Evolutionary conservation across 768 basidiomycete species (phyloP), one percentile per base, ranked within the genome.

Genomic region (Lactarius sp.): DNA sequence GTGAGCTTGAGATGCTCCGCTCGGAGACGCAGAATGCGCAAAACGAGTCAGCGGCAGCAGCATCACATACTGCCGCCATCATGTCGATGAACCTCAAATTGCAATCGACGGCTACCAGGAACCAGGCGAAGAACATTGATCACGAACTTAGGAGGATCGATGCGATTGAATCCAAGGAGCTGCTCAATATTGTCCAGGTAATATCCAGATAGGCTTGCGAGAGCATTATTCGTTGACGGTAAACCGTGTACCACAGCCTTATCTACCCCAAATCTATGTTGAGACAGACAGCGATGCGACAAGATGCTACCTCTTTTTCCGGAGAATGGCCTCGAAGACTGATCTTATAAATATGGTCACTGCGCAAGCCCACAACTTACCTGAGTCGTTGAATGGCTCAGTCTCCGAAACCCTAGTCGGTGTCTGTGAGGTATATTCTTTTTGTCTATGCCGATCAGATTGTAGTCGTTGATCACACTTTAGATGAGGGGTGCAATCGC

Each of bases 61-160:
- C 85, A 14, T 90, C 88, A 1, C 94, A 98, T 70, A 89, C 92
- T 0, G 95, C 95, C 3, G 90, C 91, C 2, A 88, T 98, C 80
- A 87, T 98, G 81, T 93, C 94, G 52, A 79, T 97, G 57, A 98
- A 98, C 73, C 82, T 97, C 73, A 97, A 92, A 73, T 81, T 99
- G 6, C 96, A 98, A 73, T 91, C 91, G 0, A 83, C 93, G 2
- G 94, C 90, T 0, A 81, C 88, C 36, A 97, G 96, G 81, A 90
- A 91, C 67, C 95, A 96, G 69, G 87, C 91, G 6, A 87, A 86
- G 73, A 85, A 83, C 14, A 89, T 98, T 61, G 96, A 98, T 64
- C 81, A 95, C 18, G 97, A 98, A 71, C 76, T 98, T 69, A 85
- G 84, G 73, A 86, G 84, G 66, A 80, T 97, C 59, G 94, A 98